These are phyloP conservation scores for Sporothrix pseudoabietina DNA, from an alignment of 2,329 filamentous ascomycete species.

Conservation along the genomic window DNA sequence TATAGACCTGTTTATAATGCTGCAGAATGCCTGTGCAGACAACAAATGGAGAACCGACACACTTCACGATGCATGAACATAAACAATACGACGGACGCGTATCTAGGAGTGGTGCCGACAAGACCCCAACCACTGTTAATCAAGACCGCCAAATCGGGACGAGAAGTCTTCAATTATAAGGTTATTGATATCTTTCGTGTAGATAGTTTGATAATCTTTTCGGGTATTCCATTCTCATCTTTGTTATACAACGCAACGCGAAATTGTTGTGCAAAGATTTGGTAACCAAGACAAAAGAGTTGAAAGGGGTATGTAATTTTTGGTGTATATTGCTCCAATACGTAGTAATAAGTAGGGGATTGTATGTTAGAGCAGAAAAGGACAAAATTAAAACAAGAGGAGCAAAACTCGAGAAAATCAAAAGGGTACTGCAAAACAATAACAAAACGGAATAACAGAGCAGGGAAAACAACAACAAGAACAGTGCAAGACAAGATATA, in stretches of 20 bases:
- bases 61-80: not conserved
- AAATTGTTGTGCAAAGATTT: not conserved
- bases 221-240: too few relatives aligned
- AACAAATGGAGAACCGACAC: too few relatives aligned
- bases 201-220: too few relatives aligned
- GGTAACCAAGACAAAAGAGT: not conserved
- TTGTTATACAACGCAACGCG: not conserved
- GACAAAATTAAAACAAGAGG: not conserved
- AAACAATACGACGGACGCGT: too few relatives aligned
- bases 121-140: too few relatives aligned
- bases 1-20: too few relatives aligned
- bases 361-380: not conserved
- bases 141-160: too few relatives aligned
- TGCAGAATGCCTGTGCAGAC: too few relatives aligned
- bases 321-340: not conserved
- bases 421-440: conserved; percentile 1
- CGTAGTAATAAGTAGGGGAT: not conserved
- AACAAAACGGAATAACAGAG: not conserved
- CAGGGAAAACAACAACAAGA: not conserved
- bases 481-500: not conserved
- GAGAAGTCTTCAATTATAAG: too few relatives aligned
- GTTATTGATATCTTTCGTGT: too few relatives aligned
- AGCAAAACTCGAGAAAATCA: not conserved
- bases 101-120: too few relatives aligned
- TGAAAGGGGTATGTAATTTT: not conserved